Base-by-base conservation (phyloP, 83 land plant genomes). In the Diphasiastrum complanatum region DNA sequence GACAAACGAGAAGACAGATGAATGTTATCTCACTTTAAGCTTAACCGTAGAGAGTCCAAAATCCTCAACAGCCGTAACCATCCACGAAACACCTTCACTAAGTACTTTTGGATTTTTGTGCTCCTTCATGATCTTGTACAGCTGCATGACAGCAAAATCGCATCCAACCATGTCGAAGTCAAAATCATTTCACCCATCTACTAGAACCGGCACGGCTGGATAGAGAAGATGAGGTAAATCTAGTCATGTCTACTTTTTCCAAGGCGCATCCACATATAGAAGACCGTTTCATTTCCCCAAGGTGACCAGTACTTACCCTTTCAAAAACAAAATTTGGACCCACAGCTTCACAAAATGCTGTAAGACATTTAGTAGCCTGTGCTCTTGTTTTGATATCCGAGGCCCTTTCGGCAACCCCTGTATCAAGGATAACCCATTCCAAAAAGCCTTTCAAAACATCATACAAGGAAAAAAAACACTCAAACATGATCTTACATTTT, bases 91-190 rank as follows among this genome's bases (percentile, higher is more conserved):
- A 2, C 99, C 96, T 65, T 93, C 99, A 71, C 92, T 83, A 6
- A 93, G 83, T 57, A 93, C 99, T 75, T 93, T 93, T 2, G 99
- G 96, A 64, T 93, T 93, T 72, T 89, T 93, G 75, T 93, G 99
- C 65, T 93, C 99, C 66, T 86, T 89, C 99, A 82, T 85, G 25
- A 93, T 83, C 73, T 95, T 95, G 73, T 75, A 89, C 12, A 89
- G 70, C 98, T 85, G 63, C 14, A 69, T 40, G n/a, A 24, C 22
- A 56, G 2, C n/a, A 60, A 0, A 24, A 60, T 36, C 63, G 14
- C 26, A 1, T 60, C 0, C 20, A 35, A 14, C 47, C 18, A 33
- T 18, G 4, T 3, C 65, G 6, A 18, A 14, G 25, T 50, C 24
- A 25, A 59, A n/a, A 59, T 18, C 5, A 59, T 36, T 20, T 18